phyloP scores from a whole-genome alignment of 805 yeast species.

The Myxozyma vanderwaltii region DNA sequence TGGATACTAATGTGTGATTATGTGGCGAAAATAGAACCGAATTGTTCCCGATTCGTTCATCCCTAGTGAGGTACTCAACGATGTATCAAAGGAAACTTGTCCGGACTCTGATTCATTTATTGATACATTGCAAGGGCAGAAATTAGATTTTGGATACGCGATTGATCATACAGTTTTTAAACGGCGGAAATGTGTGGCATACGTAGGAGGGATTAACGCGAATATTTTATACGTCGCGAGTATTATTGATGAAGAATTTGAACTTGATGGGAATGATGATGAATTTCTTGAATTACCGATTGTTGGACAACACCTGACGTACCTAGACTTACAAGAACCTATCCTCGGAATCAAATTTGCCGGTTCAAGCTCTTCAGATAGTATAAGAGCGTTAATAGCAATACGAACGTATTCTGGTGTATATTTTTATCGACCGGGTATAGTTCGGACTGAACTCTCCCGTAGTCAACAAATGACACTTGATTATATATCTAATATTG shows the following conservation, averaged over 20 bases:
- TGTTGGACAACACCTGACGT: background rate
- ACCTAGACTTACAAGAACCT: constrained; percentile 1
- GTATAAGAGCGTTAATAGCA: constrained; percentile 17
- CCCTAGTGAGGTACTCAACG: constrained; percentile 17
- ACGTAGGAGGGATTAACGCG: constrained; percentile 15
- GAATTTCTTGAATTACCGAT: constrained; percentile 12
- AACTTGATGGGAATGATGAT: constrained; percentile 1
- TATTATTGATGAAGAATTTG: background rate
- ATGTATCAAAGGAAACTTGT: background rate
- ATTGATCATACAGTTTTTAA: constrained; percentile 3
- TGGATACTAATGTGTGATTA: too few relatives aligned
- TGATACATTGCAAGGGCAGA: constrained; percentile 7
- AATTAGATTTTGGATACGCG: constrained; percentile 20
- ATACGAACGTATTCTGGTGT: constrained; percentile 10
- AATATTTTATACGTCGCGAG: constrained; percentile 5
- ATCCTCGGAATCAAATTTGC: constrained; percentile 29
- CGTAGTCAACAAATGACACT: background rate
- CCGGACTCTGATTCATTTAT: background rate
- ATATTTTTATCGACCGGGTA: constrained; percentile 28
- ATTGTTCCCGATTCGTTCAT: constrained; percentile 20
- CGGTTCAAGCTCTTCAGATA: constrained; percentile 16
- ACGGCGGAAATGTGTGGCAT: constrained; percentile 14
- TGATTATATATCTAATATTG: constrained; percentile 5
- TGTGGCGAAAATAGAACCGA: too few relatives aligned
- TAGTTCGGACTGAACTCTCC: constrained; percentile 15